phyloP scores from a whole-genome alignment of 306 rosid genomes.

The Casuarina equisetifolia region DNA sequence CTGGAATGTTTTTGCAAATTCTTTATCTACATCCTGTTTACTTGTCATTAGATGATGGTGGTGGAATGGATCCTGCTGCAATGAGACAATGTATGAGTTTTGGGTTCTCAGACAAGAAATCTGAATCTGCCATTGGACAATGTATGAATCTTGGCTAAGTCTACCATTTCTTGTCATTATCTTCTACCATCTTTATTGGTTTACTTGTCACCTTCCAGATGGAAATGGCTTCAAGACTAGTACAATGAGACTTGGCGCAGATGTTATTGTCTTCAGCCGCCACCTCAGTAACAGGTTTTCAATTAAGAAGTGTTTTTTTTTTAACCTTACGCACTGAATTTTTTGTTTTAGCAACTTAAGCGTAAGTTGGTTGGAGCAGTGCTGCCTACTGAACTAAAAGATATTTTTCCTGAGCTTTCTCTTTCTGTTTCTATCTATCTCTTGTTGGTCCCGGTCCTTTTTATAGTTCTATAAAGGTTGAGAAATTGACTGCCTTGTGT shows the following conservation, averaged over 20 bases:
- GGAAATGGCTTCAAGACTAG: constrained; percentile 99
- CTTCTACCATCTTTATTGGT: constrained; percentile 32
- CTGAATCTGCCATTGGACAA: constrained; percentile 73
- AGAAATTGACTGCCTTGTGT: no score
- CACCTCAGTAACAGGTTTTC: constrained; percentile 58
- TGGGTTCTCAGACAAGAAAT: constrained; percentile 85
- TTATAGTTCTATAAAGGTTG: background rate
- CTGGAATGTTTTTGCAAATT: constrained; percentile 12
- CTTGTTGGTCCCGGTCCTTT: background rate
- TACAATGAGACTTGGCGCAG: constrained; percentile 97
- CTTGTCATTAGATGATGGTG: constrained; percentile 72
- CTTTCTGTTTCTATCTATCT: background rate
- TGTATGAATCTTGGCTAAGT: constrained; percentile 57
- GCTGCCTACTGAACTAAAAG: background rate
- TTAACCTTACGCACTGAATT: background rate
- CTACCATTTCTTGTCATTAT: constrained; percentile 15
- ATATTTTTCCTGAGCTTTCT: background rate
- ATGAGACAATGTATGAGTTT: constrained; percentile 93
- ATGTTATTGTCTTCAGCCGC: constrained; percentile 82
- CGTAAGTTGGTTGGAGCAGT: background rate
- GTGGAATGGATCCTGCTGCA: constrained; percentile 86
- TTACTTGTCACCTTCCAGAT: constrained; percentile 60
- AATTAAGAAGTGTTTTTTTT: constrained; percentile 15
- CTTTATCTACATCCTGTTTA: constrained; percentile 23
- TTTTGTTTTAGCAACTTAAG: background rate